Evolutionary conservation across 73 alveolate species (phyloP).

Genomic region (Paramecium pentaurelia): DNA sequence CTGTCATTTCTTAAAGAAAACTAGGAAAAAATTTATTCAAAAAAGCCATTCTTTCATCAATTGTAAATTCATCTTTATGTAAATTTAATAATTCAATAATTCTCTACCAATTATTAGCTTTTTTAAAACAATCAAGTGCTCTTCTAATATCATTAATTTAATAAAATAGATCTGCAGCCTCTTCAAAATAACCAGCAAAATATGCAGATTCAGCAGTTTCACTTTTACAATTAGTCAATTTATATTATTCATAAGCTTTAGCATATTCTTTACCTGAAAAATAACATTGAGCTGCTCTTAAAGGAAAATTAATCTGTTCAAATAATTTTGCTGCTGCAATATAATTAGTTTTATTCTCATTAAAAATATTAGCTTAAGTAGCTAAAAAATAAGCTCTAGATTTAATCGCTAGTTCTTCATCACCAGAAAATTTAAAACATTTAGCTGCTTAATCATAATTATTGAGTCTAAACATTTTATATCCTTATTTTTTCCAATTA

Average conservation of each 20-base stretch:
- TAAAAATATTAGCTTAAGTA: conserved; percentile 55
- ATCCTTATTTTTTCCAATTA: conserved; percentile 81
- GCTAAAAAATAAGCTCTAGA: conserved; percentile 74
- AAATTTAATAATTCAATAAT: conserved; percentile 64
- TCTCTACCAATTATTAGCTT: conserved; percentile 47
- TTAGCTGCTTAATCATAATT: conserved; percentile 78
- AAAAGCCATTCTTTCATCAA: conserved; percentile 66
- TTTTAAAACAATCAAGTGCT: conserved; percentile 58
- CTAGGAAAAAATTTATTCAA: conserved; percentile 77
- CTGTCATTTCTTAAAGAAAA: conserved; percentile 64
- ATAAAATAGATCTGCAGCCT: conserved; percentile 57
- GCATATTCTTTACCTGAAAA: conserved; percentile 69
- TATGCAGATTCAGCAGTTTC: conserved; percentile 82
- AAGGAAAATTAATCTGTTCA: conserved; percentile 34
- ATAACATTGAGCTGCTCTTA: conserved; percentile 82
- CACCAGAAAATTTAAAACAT: conserved; percentile 76
- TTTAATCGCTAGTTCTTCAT: conserved; percentile 61
- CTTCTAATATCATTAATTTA: conserved; percentile 42
- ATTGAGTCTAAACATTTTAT: conserved; percentile 77
- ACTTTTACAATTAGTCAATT: conserved; percentile 23
- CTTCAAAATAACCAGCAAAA: conserved; percentile 32
- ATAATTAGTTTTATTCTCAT: conserved; percentile 60
- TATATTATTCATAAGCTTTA: conserved; percentile 69
- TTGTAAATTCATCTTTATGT: conserved; percentile 67
- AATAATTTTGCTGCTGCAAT: conserved; percentile 69